These are phyloP conservation scores for Letharia columbiana DNA, from an alignment of 495 filamentous ascomycete species.

Conservation along the genomic window DNA sequence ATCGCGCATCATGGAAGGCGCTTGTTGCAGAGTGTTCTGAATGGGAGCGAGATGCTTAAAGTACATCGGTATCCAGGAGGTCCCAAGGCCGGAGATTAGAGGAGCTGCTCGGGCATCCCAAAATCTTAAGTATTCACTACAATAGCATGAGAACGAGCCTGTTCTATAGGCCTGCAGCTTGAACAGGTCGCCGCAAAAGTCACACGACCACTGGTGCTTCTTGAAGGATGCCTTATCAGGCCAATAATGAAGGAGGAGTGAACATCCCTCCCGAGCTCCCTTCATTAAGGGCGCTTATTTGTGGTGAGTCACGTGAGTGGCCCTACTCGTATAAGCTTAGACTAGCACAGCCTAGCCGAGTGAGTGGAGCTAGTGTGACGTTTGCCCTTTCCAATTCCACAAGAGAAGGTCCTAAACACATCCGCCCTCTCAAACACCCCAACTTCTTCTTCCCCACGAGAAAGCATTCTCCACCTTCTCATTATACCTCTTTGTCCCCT, in stretches of 20 bases:
- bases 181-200: background rate
- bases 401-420: constrained; percentile 7
- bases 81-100: background rate
- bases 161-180: background rate
- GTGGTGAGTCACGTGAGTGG: constrained; percentile 1
- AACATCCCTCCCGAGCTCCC: background rate
- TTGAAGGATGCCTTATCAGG: background rate
- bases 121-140: too few relatives aligned
- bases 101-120: background rate
- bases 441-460: constrained; percentile 4
- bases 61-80: too few relatives aligned
- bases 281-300: background rate
- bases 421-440: constrained; percentile 1
- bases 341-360: constrained; percentile 7
- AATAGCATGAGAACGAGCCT: background rate
- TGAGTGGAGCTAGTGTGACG: constrained; percentile 8
- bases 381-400: constrained; percentile 15
- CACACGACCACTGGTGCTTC: background rate
- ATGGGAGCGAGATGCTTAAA: background rate
- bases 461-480: background rate
- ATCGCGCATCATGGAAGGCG: background rate
- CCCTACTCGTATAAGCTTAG: background rate
- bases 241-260: background rate
- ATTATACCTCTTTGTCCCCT: background rate
- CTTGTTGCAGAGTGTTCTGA: background rate